Conservation (phyloP, 805 yeast species). For the Candida andamanensis region DNA sequence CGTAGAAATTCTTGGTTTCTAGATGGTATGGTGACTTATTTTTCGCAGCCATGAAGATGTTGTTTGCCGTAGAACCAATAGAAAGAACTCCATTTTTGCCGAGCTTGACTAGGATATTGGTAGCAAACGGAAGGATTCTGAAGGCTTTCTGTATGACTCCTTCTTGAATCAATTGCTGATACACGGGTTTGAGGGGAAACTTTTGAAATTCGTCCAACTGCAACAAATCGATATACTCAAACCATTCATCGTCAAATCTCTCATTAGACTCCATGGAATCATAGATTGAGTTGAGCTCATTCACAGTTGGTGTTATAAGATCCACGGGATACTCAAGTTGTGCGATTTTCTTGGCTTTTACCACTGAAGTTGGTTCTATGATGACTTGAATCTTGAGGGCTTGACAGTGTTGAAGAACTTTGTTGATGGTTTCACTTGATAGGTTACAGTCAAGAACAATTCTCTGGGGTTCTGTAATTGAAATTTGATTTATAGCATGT, state of each 20-base stretch:
- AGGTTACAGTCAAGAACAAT: constrained; percentile 70
- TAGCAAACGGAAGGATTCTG: constrained; percentile 70
- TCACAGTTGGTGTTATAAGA: constrained; percentile 63
- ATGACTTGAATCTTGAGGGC: constrained; percentile 30
- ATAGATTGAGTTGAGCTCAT: constrained; percentile 56
- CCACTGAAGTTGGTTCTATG: constrained; percentile 74
- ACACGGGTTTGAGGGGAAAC: constrained; percentile 18
- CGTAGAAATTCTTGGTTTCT: constrained; percentile 42
- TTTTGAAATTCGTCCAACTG: constrained; percentile 37
- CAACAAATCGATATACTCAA: constrained; percentile 61
- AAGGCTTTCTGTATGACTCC: constrained; percentile 65
- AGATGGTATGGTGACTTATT: constrained; percentile 15
- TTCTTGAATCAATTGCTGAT: constrained; percentile 18
- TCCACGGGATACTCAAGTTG: constrained; percentile 32
- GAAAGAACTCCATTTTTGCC: constrained; percentile 59
- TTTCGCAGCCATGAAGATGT: constrained; percentile 25
- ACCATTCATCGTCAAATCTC: constrained; percentile 60
- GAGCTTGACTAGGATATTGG: constrained; percentile 59
- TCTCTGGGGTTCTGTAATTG: constrained; percentile 37
- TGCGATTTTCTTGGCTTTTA: constrained; percentile 53
- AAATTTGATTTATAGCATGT: constrained; percentile 40
- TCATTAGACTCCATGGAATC: constrained; percentile 39
- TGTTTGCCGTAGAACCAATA: constrained; percentile 15
- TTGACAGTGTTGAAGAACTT: constrained; percentile 22
- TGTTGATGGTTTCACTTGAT: constrained; percentile 35